Base-by-base conservation (phyloP, 768 basidiomycete species). In the Pleurotus sapidus region DNA sequence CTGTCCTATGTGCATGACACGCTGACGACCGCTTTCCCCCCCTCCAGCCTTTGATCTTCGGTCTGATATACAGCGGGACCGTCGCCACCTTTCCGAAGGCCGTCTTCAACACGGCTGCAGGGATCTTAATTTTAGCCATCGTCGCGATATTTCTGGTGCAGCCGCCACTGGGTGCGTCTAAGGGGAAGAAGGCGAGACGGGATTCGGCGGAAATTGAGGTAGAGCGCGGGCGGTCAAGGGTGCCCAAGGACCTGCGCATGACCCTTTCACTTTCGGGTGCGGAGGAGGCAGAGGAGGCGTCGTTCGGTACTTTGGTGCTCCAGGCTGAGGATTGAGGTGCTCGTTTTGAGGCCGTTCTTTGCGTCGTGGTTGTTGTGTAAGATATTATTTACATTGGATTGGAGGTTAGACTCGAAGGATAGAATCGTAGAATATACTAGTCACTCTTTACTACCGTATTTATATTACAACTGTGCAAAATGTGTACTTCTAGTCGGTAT, bases 41-140 rank as follows among this genome's bases (percentile, higher is more conserved):
- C 5, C 18, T 39, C n/a, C 55, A 80, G 86, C 90, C 91, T 1
- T 70, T 91, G 64, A 49, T 93, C 4, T 93, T 93, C 63, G 89
- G 86, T 3, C 49, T 88, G 57, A 70, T 91, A 23, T 93, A 89
- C 72, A 82, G 84, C 61, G 73, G 68, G 49, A 90, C 89, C 0
- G 88, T 91, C 20, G 86, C 82, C 2, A 74, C 67, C 5, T 88
- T 74, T 63, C 90, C 91, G 18, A 88, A 86, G 72, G 78, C 87
- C 3, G 81, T 93, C 46, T 93, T 93, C 63, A 75, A 70, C 15
- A 67, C 77, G 7, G 87, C 85, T 14, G 79, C 74, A 2, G 75
- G 71, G 6, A 74, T 91, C 40, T 69, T 87, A 57, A 60, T 74
- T 30, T 64, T 69, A 30, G 68, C 77, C 30, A 57, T 81, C 17